Evolutionary conservation across 2,329 filamentous ascomycete genomes (phyloP).

Genomic region (Xylariaceae sp.): DNA sequence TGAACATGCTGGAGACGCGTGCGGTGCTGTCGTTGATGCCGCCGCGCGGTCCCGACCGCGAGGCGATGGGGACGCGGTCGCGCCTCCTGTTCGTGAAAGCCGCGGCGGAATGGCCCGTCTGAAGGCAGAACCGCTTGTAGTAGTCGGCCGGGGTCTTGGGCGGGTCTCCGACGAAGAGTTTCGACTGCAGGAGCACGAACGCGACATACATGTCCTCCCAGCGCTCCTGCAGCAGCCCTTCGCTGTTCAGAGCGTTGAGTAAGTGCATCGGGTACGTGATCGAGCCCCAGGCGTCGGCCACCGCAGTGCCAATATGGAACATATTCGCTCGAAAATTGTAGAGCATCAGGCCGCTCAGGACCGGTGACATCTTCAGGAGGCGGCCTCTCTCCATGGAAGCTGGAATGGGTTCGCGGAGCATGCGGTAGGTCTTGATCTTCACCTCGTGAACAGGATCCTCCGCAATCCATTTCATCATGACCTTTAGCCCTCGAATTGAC

Average conservation of each 20-base stretch:
- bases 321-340: slow-evolving; percentile 26
- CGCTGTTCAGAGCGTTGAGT: slow-evolving; percentile 30
- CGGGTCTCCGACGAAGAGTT: slow-evolving; percentile 25
- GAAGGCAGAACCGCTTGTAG: slow-evolving; percentile 29
- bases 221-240: slow-evolving; percentile 16
- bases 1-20: slow-evolving; percentile 30
- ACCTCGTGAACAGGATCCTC: slow-evolving; percentile 16
- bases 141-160: slow-evolving; percentile 27
- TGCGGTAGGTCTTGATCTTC: slow-evolving; percentile 3
- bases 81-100: slow-evolving; percentile 19
- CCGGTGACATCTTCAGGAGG: slow-evolving; percentile 28
- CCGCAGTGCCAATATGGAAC: slow-evolving; percentile 24
- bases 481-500: slow-evolving; percentile 10
- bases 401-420: background rate
- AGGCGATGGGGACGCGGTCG: slow-evolving; percentile 10
- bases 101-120: slow-evolving; percentile 28
- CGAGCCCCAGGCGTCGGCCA: slow-evolving; percentile 32
- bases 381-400: slow-evolving; percentile 16
- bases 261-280: slow-evolving; percentile 31
- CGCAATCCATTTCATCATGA: slow-evolving; percentile 15
- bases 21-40: slow-evolving; percentile 24
- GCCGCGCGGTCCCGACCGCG: slow-evolving; percentile 21
- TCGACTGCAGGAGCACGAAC: slow-evolving; percentile 18
- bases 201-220: slow-evolving; percentile 36
- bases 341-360: slow-evolving; percentile 30